Evolutionary conservation across 2,329 filamentous ascomycete genomes (phyloP), one percentile per base, ranked within the genome.

Genomic region (Colletotrichum abscissum): DNA sequence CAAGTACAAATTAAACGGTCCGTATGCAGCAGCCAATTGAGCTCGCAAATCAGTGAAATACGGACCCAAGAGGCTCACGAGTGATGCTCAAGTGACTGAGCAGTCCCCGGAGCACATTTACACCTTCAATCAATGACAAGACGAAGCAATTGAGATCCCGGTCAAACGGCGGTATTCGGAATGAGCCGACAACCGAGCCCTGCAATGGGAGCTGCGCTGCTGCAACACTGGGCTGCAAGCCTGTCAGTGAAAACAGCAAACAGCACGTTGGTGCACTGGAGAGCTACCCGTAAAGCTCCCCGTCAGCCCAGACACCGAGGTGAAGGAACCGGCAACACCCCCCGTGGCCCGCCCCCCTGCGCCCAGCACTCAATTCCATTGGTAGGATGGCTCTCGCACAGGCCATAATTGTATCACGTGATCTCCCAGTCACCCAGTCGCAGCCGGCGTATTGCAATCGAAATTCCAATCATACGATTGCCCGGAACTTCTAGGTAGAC

Each of bases 391-490:
- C 8, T 9, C 5, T 7, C 26, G 71, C 71, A 73, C 71, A 30
- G 71, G 24, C 56, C 71, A 65, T 0, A n/a, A 4, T 0, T 0
- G 0, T 0, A 19, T 71, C 71, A 73, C 71, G 71, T 73, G 71
- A 70, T 4, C 1, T 16, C 3, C 6, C 55, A n/a, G 6, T 30
- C 62, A 73, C 71, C 71, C 71, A 73, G 71, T 70, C 67, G 71
- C 49, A 70, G 71, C 67, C 56, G 67, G 56, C 71, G 71, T 70
- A 73, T 73, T 73, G 71, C 67, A 73, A 73, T 73, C 67, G 71
- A 73, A 73, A 71, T 73, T 73, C 71, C 71, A 70, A 67, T 74
- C 74, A 76, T 69, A 75, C 74, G 75, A 74, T 69, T 72, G 72
- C 63, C 68, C 58, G 68, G 72, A 72, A 72, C 63, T 72, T 72